Conservation (phyloP, 176 grass and related monocot genomes). For the Rhipidocladum racemiflorum region DNA sequence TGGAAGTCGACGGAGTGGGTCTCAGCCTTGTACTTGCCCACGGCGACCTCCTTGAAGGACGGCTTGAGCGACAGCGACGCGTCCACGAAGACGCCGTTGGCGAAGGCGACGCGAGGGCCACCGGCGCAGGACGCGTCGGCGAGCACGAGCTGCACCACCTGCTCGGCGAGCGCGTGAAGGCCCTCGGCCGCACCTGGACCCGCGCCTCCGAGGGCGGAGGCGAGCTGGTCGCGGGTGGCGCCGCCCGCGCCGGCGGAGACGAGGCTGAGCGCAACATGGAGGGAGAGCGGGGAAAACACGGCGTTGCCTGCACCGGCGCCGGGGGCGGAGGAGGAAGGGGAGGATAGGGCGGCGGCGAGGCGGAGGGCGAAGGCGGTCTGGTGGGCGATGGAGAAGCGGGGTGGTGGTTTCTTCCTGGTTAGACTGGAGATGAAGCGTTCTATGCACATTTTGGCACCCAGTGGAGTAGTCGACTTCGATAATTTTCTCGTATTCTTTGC, state of each 20-base stretch:
- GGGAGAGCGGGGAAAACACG: conserved; percentile 81
- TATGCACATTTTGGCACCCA: too few relatives aligned
- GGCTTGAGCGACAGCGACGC: conserved; percentile 41
- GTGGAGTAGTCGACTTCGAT: too few relatives aligned
- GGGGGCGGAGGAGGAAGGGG: not conserved
- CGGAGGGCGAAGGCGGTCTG: conserved; percentile 73
- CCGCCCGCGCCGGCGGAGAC: conserved; percentile 54
- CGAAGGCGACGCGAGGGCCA: conserved; percentile 60
- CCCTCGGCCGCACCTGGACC: not conserved
- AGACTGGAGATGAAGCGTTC: too few relatives aligned
- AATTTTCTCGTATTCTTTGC: too few relatives aligned
- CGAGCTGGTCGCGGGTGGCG: conserved; percentile 57
- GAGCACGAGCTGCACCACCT: conserved; percentile 72
- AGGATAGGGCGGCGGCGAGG: conserved; percentile 48
- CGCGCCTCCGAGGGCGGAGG: conserved; percentile 32
- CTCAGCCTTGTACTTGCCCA: conserved; percentile 50
- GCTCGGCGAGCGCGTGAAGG: conserved; percentile 53
- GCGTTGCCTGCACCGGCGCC: conserved; percentile 29
- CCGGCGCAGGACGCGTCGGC: conserved; percentile 59
- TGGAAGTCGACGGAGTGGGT: conserved; percentile 50
- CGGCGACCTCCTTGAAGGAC: conserved; percentile 38
- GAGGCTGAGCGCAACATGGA: conserved; percentile 78
- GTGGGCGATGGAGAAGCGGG: conserved; percentile 55
- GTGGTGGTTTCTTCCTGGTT: too few relatives aligned
- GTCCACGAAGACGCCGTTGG: conserved; percentile 63